Conservation (phyloP, 768 basidiomycete genomes). For the Exidia glandulosa region DNA sequence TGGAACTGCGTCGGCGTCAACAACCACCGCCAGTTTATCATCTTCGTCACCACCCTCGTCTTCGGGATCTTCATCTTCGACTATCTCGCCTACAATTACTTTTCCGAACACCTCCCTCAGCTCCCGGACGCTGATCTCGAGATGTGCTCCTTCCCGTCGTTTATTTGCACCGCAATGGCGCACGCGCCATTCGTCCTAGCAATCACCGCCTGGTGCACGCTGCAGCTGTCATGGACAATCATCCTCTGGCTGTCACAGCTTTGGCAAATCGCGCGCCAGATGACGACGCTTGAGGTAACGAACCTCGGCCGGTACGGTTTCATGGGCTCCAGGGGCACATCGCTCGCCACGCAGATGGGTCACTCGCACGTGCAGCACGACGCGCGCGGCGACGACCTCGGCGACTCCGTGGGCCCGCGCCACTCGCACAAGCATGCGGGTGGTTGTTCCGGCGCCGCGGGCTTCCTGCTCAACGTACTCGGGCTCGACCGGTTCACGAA, state of each 20-base stretch:
- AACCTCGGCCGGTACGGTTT: conserved; percentile 93
- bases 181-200: conserved; percentile 77
- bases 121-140: conserved; percentile 35
- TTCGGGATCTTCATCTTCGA: conserved; percentile 72
- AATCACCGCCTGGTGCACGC: conserved; percentile 73
- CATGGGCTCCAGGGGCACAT: conserved; percentile 84
- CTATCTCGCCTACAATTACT: conserved; percentile 60
- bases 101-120: conserved; percentile 24
- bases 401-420: conserved; percentile 19
- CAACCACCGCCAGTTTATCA: conserved; percentile 91
- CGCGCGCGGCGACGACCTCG: conserved; percentile 36
- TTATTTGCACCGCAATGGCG: conserved; percentile 57
- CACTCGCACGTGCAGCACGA: conserved; percentile 44
- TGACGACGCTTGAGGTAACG: conserved; percentile 92
- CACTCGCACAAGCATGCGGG: conserved; percentile 30
- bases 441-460: conserved; percentile 29
- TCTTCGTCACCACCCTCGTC: conserved; percentile 85
- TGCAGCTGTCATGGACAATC: conserved; percentile 92
- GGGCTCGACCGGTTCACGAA: conserved; percentile 93
- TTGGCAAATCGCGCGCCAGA: conserved; percentile 88
- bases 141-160: background rate
- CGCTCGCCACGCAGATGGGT: conserved; percentile 64
- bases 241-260: conserved; percentile 77
- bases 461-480: conserved; percentile 80
- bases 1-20: conserved; percentile 97